phyloP scores from a whole-genome alignment of 2,329 filamentous ascomycete genomes.

The Diaporthe eres region DNA sequence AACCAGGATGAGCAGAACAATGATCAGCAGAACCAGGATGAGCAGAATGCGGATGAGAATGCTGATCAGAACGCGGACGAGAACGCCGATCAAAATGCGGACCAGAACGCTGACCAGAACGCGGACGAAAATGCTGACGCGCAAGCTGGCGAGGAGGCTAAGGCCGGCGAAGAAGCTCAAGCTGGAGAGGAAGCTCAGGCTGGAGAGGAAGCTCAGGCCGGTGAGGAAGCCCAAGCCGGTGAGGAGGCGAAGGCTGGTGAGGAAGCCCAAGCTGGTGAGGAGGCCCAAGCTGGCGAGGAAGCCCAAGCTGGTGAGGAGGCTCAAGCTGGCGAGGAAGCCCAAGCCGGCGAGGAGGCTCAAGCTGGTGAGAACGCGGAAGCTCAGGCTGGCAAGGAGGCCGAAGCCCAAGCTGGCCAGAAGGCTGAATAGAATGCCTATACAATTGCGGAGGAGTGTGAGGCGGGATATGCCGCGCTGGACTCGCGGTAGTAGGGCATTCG shows the following conservation, averaged over 20 bases:
- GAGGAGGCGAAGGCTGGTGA: not conserved
- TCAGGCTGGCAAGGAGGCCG: not conserved
- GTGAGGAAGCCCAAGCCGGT: not conserved
- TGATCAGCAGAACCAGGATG: not conserved
- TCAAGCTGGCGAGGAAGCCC: not conserved
- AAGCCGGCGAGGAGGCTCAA: not conserved
- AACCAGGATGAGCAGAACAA: slow-evolving; percentile 20
- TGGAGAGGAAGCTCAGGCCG: not conserved
- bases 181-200: not conserved
- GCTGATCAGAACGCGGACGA: not conserved
- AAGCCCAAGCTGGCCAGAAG: not conserved
- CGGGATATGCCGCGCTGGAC: slow-evolving; percentile 22
- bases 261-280: not conserved
- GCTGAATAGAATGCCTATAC: not conserved
- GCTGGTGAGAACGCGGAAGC: not conserved
- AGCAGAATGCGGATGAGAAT: slow-evolving; percentile 10
- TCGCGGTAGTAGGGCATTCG: slow-evolving; percentile 4
- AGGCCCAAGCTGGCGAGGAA: not conserved
- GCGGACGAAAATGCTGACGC: not conserved
- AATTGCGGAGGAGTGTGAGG: not conserved
- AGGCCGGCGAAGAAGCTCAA: not conserved
- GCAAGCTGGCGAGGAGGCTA: not conserved
- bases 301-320: not conserved
- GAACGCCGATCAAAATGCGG: not conserved
- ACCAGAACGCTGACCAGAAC: not conserved